Conservation (phyloP, 2,329 filamentous ascomycete genomes). For the Fusarium redolens region DNA sequence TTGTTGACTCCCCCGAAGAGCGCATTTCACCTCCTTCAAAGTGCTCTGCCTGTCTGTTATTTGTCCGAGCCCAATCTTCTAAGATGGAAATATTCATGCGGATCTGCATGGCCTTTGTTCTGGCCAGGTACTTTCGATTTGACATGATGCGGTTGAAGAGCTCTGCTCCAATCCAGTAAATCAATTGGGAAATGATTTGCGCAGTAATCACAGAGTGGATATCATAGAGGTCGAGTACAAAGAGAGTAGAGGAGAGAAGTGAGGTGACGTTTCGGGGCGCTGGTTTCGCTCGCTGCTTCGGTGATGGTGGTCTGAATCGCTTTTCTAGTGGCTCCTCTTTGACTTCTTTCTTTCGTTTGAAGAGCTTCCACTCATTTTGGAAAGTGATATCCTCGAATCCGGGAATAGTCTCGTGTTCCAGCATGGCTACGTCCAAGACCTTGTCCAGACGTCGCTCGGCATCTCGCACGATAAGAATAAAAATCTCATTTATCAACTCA, state of each 20-base stretch:
- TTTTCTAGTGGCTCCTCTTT: constrained; percentile 93
- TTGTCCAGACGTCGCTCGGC: constrained; percentile 97
- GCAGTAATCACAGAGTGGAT: constrained; percentile 96
- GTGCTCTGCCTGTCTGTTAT: constrained; percentile 94
- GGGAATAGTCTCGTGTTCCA: constrained; percentile 97
- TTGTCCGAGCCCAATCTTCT: constrained; percentile 94
- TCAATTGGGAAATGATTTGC: constrained; percentile 89
- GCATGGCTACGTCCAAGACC: constrained; percentile 90
- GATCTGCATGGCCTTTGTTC: constrained; percentile 99
- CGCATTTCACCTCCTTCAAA: constrained; percentile 92
- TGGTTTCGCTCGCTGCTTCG: constrained; percentile 90
- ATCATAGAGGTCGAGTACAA: constrained; percentile 98
- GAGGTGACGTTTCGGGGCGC: constrained; percentile 96
- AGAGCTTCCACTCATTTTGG: constrained; percentile 98
- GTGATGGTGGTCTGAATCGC: constrained; percentile 89
- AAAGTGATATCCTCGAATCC: constrained; percentile 97
- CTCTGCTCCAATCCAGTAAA: constrained; percentile 97
- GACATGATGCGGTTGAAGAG: constrained; percentile 99
- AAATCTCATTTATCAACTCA: constrained; percentile 97
- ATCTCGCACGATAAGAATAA: constrained; percentile 95
- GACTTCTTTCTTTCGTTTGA: constrained; percentile 89
- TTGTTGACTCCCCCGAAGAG: constrained; percentile 85
- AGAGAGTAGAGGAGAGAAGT: constrained; percentile 92
- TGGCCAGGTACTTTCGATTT: constrained; percentile 90
- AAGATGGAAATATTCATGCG: constrained; percentile 97